These are phyloP conservation scores for Eruca vesicaria DNA, from an alignment of 441 rosid genomes.

Conservation along the genomic window DNA sequence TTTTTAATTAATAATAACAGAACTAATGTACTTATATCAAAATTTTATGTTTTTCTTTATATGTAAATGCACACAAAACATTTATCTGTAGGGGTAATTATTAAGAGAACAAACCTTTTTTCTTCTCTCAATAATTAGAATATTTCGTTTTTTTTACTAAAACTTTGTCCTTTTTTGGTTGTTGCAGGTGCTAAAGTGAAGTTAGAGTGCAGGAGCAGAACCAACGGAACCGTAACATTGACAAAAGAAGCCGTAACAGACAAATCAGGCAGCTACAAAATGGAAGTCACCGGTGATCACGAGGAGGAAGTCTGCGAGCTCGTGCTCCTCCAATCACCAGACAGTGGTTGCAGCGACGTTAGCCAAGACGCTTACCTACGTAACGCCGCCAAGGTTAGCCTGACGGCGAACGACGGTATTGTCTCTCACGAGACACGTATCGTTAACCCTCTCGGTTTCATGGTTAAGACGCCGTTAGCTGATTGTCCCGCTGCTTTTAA, in stretches of 20 bases:
- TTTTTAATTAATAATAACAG: too few relatives aligned
- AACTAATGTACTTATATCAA: too few relatives aligned
- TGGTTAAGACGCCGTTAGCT: slow-evolving; percentile 38
- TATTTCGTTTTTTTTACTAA: neutral
- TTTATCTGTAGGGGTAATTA: too few relatives aligned
- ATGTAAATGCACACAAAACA: too few relatives aligned
- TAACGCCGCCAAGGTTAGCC: slow-evolving; percentile 44
- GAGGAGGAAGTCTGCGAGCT: slow-evolving; percentile 55
- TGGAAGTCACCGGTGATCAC: slow-evolving; percentile 50
- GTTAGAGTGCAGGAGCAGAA: slow-evolving; percentile 48
- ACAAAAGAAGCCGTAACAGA: slow-evolving; percentile 42
- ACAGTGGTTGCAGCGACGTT: slow-evolving; percentile 41
- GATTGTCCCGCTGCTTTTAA: slow-evolving; percentile 45
- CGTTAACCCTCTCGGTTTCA: slow-evolving; percentile 57
- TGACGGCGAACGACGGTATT: slow-evolving; percentile 48
- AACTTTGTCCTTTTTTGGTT: neutral
- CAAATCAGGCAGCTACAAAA: slow-evolving; percentile 39
- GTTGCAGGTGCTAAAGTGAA: slow-evolving; percentile 46
- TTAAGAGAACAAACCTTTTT: neutral
- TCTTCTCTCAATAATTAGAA: neutral
- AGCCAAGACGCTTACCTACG: slow-evolving; percentile 31
- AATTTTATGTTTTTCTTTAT: too few relatives aligned
- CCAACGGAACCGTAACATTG: slow-evolving; percentile 35
- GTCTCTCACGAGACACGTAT: slow-evolving; percentile 33
- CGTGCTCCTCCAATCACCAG: slow-evolving; percentile 35